These are phyloP conservation scores for Leptographium lundbergii DNA, from an alignment of 2,329 filamentous ascomycete genomes.

Conservation along the genomic window DNA sequence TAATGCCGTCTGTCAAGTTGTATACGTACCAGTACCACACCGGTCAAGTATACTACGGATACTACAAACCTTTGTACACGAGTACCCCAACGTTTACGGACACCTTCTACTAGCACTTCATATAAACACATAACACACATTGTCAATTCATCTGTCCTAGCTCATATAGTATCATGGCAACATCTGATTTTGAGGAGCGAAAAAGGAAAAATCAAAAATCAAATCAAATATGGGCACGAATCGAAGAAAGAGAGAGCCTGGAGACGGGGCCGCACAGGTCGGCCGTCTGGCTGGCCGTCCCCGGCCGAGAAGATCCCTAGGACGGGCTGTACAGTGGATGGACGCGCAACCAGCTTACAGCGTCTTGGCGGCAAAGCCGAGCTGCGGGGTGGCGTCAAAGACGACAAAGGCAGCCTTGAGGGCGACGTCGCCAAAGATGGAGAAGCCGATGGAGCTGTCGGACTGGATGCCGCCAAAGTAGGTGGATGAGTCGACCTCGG, in stretches of 20 bases:
- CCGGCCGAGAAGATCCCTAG: neutral
- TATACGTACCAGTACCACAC: no score
- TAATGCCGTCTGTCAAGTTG: no score
- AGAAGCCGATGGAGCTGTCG: constrained; percentile 12
- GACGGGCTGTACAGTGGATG: neutral
- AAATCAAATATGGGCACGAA: neutral
- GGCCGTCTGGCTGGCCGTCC: neutral
- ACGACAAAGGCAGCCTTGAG: constrained; percentile 17
- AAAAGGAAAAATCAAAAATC: neutral
- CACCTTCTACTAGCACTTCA: no score
- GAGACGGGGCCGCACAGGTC: neutral
- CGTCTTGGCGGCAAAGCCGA: constrained; percentile 15
- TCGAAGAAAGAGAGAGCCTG: neutral
- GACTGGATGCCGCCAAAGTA: constrained; percentile 57
- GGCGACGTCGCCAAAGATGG: constrained; percentile 16
- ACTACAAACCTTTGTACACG: no score
- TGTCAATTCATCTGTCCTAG: no score
- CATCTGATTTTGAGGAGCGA: neutral
- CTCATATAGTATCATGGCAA: no score
- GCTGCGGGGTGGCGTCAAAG: constrained; percentile 13
- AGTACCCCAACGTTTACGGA: no score
- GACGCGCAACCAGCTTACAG: constrained; percentile 1
- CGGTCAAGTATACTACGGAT: no score
- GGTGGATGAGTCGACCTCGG: constrained; percentile 24
- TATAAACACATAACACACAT: no score